A percentile compares a stretch with the other conserved stretches of the same genome.
Conservation (phyloP, 2,329 filamentous ascomycete genomes). For the Cladophialophora psammophila region DNA sequence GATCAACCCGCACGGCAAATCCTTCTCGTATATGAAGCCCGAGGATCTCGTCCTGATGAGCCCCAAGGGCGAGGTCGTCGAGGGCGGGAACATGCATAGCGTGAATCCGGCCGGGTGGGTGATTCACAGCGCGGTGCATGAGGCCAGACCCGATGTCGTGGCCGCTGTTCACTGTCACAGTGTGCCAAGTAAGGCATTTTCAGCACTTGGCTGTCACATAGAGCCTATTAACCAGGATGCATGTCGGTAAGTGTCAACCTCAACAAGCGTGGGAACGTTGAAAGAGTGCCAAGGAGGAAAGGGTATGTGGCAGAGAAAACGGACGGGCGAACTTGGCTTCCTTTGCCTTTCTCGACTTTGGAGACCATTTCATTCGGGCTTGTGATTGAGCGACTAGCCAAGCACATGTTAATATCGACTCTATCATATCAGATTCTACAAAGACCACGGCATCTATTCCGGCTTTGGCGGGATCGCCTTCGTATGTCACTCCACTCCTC, state of each 20-base stretch:
- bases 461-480: conserved; percentile 52
- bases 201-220: conserved; percentile 64
- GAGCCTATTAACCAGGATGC: conserved; percentile 65
- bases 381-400: not conserved
- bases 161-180: conserved; percentile 67
- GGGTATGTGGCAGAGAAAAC: not conserved
- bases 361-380: no score
- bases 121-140: conserved; percentile 68
- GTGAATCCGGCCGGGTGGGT: conserved; percentile 61
- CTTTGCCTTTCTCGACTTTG: no score
- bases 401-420: not conserved
- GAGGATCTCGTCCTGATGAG: conserved; percentile 50
- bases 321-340: no score
- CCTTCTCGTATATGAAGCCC: conserved; percentile 52
- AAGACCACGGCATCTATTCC: conserved; percentile 49
- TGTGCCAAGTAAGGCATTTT: conserved; percentile 68
- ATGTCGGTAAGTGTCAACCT: conserved; percentile 25
- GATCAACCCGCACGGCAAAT: conserved; percentile 43
- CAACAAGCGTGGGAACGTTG: not conserved
- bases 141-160: conserved; percentile 65
- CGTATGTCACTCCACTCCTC: not conserved
- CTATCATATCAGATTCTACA: conserved; percentile 40
- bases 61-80: conserved; percentile 47
- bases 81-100: conserved; percentile 50
- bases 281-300: not conserved